phyloP scores from a whole-genome alignment of 768 basidiomycete genomes.

The Kwoniella heveanensis region DNA sequence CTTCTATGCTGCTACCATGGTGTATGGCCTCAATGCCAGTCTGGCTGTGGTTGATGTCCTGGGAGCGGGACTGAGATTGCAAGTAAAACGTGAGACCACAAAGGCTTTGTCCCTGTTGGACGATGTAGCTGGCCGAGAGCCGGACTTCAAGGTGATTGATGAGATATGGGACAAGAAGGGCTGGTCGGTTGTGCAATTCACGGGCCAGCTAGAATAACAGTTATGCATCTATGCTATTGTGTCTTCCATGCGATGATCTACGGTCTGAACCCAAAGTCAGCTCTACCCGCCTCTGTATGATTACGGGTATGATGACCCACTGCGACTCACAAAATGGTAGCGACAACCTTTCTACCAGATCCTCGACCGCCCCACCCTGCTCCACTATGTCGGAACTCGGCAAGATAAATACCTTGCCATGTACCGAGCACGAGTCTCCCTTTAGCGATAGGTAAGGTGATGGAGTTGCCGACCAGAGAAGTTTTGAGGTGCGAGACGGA shows the following conservation, averaged over 20 bases:
- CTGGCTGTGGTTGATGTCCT: constrained; percentile 78
- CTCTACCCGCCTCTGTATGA: too few relatives aligned
- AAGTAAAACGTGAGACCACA: constrained; percentile 50
- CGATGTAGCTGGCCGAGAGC: not conserved
- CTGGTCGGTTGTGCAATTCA: constrained; percentile 42
- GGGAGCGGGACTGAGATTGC: constrained; percentile 78
- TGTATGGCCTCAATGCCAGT: constrained; percentile 85
- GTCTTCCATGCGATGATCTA: not conserved
- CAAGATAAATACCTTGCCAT: constrained; percentile 93
- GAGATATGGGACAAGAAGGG: constrained; percentile 60
- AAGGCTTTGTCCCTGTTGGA: constrained; percentile 15
- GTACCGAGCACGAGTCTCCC: constrained; percentile 77
- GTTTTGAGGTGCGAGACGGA: constrained; percentile 91
- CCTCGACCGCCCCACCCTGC: constrained; percentile 46
- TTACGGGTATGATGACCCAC: too few relatives aligned
- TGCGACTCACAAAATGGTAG: constrained; percentile 45
- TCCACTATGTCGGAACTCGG: constrained; percentile 60
- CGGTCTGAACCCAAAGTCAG: constrained; percentile 2
- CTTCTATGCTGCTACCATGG: constrained; percentile 92
- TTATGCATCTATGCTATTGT: constrained; percentile 8
- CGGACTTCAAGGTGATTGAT: constrained; percentile 31
- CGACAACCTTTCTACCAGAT: constrained; percentile 44
- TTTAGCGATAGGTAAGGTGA: constrained; percentile 81
- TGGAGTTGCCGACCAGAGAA: constrained; percentile 76
- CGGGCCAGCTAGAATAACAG: constrained; percentile 7